Evolutionary conservation across 2,329 filamentous ascomycete genomes (phyloP).

Genomic region (Neofusicoccum sp.): DNA sequence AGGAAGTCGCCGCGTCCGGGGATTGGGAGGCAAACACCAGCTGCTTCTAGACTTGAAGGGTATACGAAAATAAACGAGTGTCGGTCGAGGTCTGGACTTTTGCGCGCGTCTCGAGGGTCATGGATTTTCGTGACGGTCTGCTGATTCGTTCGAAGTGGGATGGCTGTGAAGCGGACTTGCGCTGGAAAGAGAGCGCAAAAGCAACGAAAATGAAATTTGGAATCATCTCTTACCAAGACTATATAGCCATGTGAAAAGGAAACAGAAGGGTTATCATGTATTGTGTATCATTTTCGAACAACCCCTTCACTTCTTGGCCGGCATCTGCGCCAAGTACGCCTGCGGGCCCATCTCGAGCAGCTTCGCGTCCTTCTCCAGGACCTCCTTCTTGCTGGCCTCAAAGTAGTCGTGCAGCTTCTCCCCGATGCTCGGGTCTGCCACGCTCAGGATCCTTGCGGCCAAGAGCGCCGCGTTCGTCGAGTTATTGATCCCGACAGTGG

Average conservation of each 20-base stretch:
- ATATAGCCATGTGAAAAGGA: background rate
- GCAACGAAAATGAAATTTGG: too few species aligned
- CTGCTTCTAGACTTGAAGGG: background rate
- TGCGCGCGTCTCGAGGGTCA: too few species aligned
- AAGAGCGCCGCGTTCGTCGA: conserved; percentile 50
- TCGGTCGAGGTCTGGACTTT: too few species aligned
- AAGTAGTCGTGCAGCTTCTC: conserved; percentile 64
- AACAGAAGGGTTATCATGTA: background rate
- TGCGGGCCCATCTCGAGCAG: conserved; percentile 61
- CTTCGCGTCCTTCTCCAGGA: conserved; percentile 62
- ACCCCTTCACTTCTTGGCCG: conserved; percentile 15
- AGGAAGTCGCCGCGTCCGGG: background rate
- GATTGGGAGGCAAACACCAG: background rate
- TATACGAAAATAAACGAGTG: background rate
- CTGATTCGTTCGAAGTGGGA: too few species aligned
- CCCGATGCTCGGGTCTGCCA: conserved; percentile 57
- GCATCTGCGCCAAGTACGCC: conserved; percentile 52
- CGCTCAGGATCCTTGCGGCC: conserved; percentile 48
- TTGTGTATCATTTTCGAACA: background rate
- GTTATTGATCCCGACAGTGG: conserved; percentile 51
- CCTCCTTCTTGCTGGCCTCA: conserved; percentile 63
- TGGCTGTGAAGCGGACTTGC: too few species aligned
- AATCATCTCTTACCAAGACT: too few species aligned
- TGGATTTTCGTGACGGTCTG: too few species aligned
- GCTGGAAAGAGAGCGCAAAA: too few species aligned